phyloP scores from a whole-genome alignment of 2,329 filamentous ascomycete species.

The Aspergillus versicolor region DNA sequence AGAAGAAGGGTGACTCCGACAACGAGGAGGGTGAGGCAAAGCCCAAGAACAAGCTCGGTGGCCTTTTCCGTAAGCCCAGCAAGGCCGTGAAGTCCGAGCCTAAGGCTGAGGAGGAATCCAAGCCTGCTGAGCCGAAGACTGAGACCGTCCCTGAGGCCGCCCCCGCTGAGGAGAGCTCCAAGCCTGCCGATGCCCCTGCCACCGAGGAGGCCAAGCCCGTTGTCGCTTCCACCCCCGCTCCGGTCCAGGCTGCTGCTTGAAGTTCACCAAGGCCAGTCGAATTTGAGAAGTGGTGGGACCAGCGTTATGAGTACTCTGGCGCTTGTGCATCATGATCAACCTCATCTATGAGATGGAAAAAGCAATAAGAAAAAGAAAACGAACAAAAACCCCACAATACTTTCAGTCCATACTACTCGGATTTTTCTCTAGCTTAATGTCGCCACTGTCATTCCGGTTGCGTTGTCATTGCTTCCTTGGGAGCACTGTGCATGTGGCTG shows the following conservation, averaged over 20 bases:
- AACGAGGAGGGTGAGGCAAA: slow-evolving; percentile 49
- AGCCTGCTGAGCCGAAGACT: slow-evolving; percentile 26
- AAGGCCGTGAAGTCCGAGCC: slow-evolving; percentile 46
- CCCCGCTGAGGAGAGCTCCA: slow-evolving; percentile 26
- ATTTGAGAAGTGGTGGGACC: slow-evolving; percentile 45
- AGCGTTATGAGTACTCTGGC: slow-evolving; percentile 29
- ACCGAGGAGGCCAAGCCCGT: slow-evolving; percentile 36
- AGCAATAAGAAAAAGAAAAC: slow-evolving; percentile 12
- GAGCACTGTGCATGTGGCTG: slow-evolving; percentile 9
- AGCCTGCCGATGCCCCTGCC: slow-evolving; percentile 27
- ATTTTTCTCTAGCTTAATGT: slow-evolving; percentile 13
- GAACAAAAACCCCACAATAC: slow-evolving; percentile 2
- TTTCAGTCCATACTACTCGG: slow-evolving; percentile 5
- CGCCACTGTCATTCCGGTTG: slow-evolving; percentile 28
- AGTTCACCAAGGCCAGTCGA: slow-evolving; percentile 35
- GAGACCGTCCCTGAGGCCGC: slow-evolving; percentile 26
- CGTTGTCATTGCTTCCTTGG: slow-evolving; percentile 12
- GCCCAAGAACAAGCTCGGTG: slow-evolving; percentile 47
- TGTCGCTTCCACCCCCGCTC: slow-evolving; percentile 32
- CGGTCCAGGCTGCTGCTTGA: slow-evolving; percentile 46
- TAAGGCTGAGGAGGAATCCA: slow-evolving; percentile 39
- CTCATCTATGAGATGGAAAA: slow-evolving; percentile 10
- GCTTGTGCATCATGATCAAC: slow-evolving; percentile 24
- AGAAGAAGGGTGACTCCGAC: slow-evolving; percentile 52
- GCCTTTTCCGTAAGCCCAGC: slow-evolving; percentile 51